Evolutionary conservation across 805 yeast genomes (phyloP).

Genomic region (Hagleromyces aurorensis): DNA sequence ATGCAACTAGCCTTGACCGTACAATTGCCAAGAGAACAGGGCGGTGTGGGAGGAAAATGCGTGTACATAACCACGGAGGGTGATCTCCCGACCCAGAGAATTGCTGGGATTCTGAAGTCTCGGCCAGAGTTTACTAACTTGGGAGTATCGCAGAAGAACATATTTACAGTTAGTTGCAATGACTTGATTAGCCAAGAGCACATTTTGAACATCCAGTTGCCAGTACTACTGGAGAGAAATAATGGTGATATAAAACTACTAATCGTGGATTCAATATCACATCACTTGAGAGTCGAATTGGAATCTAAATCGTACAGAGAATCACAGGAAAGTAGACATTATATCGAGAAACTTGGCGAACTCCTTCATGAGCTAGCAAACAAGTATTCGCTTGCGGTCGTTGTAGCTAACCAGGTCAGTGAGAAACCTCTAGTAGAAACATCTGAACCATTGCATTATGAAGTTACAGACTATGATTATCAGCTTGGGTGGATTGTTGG

Average conservation of each 20-base stretch:
- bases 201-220: slow-evolving; percentile 60
- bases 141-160: slow-evolving; percentile 34
- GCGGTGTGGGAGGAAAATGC: slow-evolving; percentile 45
- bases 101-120: slow-evolving; percentile 40
- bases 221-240: slow-evolving; percentile 39
- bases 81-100: slow-evolving; percentile 55
- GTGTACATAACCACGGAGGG: slow-evolving; percentile 79
- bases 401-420: slow-evolving; percentile 74
- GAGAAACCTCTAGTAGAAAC: slow-evolving; percentile 36
- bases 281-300: slow-evolving; percentile 63
- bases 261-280: slow-evolving; percentile 76
- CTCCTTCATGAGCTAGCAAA: slow-evolving; percentile 44
- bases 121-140: slow-evolving; percentile 27
- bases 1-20: slow-evolving; percentile 57
- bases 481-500: slow-evolving; percentile 71
- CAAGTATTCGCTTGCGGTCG: slow-evolving; percentile 46
- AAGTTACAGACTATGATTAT: slow-evolving; percentile 40
- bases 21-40: slow-evolving; percentile 40
- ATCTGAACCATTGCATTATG: slow-evolving; percentile 9
- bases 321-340: slow-evolving; percentile 35
- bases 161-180: slow-evolving; percentile 50
- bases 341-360: slow-evolving; percentile 37
- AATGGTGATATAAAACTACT: slow-evolving; percentile 42
- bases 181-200: slow-evolving; percentile 72
- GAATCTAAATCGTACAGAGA: slow-evolving; percentile 33